A percentile compares a stretch with the other conserved stretches of the same genome.
Evolutionary conservation across 2,329 filamentous ascomycete species (phyloP).

Genomic region (Botrytis fabae): DNA sequence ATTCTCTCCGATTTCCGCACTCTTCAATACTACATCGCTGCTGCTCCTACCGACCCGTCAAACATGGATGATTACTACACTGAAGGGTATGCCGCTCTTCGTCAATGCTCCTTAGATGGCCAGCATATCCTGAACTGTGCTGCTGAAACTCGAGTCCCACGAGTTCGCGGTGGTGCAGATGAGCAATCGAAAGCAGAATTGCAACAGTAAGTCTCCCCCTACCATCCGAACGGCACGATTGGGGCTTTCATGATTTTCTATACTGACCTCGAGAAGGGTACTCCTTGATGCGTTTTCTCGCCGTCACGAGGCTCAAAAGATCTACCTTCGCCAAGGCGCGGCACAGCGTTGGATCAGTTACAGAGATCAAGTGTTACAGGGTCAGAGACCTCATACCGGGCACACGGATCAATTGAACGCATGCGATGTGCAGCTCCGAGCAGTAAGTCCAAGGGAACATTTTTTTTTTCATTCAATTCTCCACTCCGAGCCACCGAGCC

Average conservation of each 20-base stretch:
- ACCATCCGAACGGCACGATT: background rate
- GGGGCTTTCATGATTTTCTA: background rate
- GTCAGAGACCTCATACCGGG: conserved; percentile 49
- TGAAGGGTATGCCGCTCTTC: conserved; percentile 61
- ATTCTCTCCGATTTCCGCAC: conserved; percentile 61
- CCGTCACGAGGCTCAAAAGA: conserved; percentile 64
- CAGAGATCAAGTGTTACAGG: conserved; percentile 55
- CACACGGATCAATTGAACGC: conserved; percentile 52
- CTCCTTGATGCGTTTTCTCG: conserved; percentile 60
- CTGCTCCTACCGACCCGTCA: conserved; percentile 54
- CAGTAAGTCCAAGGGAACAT: conserved; percentile 46
- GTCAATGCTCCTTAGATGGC: conserved; percentile 63
- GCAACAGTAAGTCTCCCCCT: conserved; percentile 54
- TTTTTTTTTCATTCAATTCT: background rate
- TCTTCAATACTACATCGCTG: conserved; percentile 63
- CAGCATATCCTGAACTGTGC: conserved; percentile 65
- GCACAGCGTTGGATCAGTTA: conserved; percentile 60
- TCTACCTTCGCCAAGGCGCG: conserved; percentile 60
- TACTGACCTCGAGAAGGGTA: conserved; percentile 45
- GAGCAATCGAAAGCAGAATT: conserved; percentile 64
- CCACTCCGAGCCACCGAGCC: background rate
- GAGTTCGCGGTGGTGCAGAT: conserved; percentile 52
- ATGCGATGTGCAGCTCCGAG: conserved; percentile 58
- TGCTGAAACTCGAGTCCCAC: conserved; percentile 60
- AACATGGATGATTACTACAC: conserved; percentile 61